Base-by-base conservation (phyloP, 768 basidiomycete species). In the Termitomyces sp. region DNA sequence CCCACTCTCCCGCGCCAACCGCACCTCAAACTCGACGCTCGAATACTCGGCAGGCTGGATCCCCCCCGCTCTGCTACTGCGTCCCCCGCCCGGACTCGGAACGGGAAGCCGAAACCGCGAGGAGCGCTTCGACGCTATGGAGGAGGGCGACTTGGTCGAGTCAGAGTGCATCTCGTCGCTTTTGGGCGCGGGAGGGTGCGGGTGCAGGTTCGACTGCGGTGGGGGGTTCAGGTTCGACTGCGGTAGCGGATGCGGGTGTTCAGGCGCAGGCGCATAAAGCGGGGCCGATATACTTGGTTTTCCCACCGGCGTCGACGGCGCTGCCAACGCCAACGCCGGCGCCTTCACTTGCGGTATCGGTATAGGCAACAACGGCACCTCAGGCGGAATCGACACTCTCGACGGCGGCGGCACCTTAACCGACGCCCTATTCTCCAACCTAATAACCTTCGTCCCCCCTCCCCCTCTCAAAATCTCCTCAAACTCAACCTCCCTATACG, bases 11-110 rank as follows among this genome's bases (percentile, higher is more conserved):
- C 19, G 2, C 41, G 89, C 84, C 65, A 91, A 73, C 58, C 90
- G 79, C 32, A 90, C 91, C 74, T 90, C 86, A 73, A 94, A 94
- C 53, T 93, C 90, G 48, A 93, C 82, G 35, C 80, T 82, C 53
- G 89, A 86, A 68, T 89, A 89, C 70, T 91, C 87, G n/a, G 89
- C 82, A 32, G 90, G 89, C 14, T 76, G 68, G 64, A 84, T 74
- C 41, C 77, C 78, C 41, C 77, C 78, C 38, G 81, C 79, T 63
- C 80, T 77, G 59, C 75, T 70, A 51, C 66, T n/a, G n/a, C n/a
- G n/a, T n/a, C n/a, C n/a, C n/a, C n/a, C 71, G 55, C 77, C 77
- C 41, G 86, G 82, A 66, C 80, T 85, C 59, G 82, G 77, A 54
- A 81, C 78, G 34, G 82, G 80, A 57, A 89, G 71, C 40, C 85